phyloP scores from a whole-genome alignment of 2,329 filamentous ascomycete genomes.

The Ceratocystiopsis sp. region DNA sequence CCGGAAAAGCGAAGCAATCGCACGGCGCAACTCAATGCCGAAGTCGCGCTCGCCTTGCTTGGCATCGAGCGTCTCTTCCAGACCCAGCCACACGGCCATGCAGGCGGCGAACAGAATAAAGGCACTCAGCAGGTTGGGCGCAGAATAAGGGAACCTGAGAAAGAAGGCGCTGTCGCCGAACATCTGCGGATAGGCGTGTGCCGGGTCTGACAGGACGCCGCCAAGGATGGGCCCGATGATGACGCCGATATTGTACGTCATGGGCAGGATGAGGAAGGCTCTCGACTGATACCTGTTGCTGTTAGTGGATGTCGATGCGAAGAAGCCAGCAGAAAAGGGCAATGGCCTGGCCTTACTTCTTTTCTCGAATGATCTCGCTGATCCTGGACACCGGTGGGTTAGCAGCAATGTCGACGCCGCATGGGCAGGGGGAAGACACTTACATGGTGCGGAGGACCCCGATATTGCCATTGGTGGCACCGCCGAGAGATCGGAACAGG shows the following conservation, averaged over 20 bases:
- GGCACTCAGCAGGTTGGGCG: slow-evolving; percentile 36
- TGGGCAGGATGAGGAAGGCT: slow-evolving; percentile 30
- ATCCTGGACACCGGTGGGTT: slow-evolving; percentile 16
- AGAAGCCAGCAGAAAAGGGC: background rate
- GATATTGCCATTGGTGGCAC: slow-evolving; percentile 55
- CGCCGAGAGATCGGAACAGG: slow-evolving; percentile 46
- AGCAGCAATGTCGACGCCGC: background rate
- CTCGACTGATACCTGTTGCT: slow-evolving; percentile 22
- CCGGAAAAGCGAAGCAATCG: slow-evolving; percentile 16
- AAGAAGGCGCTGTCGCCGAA: slow-evolving; percentile 32
- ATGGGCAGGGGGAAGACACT: slow-evolving; percentile 2
- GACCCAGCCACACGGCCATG: slow-evolving; percentile 28
- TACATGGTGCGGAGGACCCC: slow-evolving; percentile 59
- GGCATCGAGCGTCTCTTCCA: slow-evolving; percentile 36
- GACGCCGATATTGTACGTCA: slow-evolving; percentile 56
- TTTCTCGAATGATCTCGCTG: slow-evolving; percentile 25
- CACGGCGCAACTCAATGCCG: slow-evolving; percentile 26
- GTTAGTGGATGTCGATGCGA: background rate
- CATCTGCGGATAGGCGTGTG: slow-evolving; percentile 22
- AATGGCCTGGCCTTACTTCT: slow-evolving; percentile 18
- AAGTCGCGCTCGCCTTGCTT: slow-evolving; percentile 24
- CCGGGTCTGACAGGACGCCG: slow-evolving; percentile 28
- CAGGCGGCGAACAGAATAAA: slow-evolving; percentile 27
- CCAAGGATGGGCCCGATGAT: slow-evolving; percentile 39
- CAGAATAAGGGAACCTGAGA: slow-evolving; percentile 32